These are phyloP conservation scores for Cytospora leucostoma DNA, from an alignment of 2,329 filamentous ascomycete species.

Conservation along the genomic window DNA sequence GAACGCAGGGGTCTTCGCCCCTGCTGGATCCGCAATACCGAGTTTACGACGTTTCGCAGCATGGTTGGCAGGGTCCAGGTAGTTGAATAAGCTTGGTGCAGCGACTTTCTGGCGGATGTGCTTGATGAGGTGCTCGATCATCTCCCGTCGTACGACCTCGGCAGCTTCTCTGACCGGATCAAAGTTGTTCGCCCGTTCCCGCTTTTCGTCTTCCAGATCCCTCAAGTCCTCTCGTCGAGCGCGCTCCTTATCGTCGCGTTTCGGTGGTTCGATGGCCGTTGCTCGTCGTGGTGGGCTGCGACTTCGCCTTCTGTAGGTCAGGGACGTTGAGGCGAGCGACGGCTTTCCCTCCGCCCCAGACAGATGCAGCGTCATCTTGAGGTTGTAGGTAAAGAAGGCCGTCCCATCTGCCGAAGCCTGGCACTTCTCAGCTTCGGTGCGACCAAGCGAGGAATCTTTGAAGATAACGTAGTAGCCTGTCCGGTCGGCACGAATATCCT, in stretches of 20 bases:
- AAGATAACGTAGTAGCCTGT: slow-evolving; percentile 94
- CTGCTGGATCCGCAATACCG: slow-evolving; percentile 70
- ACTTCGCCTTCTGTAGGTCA: slow-evolving; percentile 38
- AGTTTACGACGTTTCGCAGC: slow-evolving; percentile 75
- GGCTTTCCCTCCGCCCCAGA: slow-evolving; percentile 36
- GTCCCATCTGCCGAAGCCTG: slow-evolving; percentile 77
- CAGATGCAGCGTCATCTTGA: slow-evolving; percentile 81
- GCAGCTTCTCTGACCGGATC: slow-evolving; percentile 88
- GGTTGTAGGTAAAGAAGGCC: slow-evolving; percentile 84
- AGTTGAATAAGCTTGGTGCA: slow-evolving; percentile 76
- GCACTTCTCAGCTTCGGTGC: slow-evolving; percentile 79
- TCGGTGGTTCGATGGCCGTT: slow-evolving; percentile 47
- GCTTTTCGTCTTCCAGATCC: slow-evolving; percentile 88
- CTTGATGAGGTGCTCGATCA: slow-evolving; percentile 82
- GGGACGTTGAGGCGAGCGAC: slow-evolving; percentile 35
- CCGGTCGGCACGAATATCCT: slow-evolving; percentile 79
- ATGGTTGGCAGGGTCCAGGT: slow-evolving; percentile 81
- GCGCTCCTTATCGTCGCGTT: slow-evolving; percentile 67
- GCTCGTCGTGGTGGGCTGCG: slow-evolving; percentile 40
- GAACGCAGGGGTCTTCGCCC: slow-evolving; percentile 54
- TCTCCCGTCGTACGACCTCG: slow-evolving; percentile 74
- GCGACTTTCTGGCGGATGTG: slow-evolving; percentile 89
- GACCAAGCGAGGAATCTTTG: slow-evolving; percentile 72
- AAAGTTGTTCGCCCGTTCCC: slow-evolving; percentile 79
- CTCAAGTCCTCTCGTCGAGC: slow-evolving; percentile 71